Evolutionary conservation across 768 basidiomycete species (phyloP).

Genomic region (Roridomyces roridus): DNA sequence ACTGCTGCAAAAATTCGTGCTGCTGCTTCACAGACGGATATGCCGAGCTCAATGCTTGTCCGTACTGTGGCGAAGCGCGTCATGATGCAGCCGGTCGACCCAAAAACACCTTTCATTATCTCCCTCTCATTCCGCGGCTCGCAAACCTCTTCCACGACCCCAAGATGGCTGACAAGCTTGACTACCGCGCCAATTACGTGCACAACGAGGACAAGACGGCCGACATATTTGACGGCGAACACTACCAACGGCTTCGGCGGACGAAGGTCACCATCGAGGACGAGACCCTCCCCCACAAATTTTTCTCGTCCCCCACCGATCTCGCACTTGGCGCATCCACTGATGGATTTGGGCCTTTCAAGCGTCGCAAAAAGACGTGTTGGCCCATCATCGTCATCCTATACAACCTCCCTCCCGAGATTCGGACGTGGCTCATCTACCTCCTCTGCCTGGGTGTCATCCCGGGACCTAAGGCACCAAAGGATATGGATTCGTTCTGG

Average conservation of each 20-base stretch:
- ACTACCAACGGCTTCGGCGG: not conserved
- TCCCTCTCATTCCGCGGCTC: not conserved
- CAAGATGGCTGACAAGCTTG: not conserved
- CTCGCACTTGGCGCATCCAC: not conserved
- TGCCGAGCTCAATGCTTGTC: too few species aligned
- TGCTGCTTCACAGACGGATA: too few species aligned
- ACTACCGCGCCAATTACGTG: not conserved
- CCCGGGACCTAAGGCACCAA: slow-evolving; percentile 50
- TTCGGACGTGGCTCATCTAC: slow-evolving; percentile 40
- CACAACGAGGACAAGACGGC: too few species aligned
- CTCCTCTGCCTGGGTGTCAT: too few species aligned
- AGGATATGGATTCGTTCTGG: slow-evolving; percentile 49
- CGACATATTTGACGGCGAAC: not conserved
- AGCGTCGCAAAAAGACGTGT: slow-evolving; percentile 33
- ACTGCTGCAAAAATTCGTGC: too few species aligned
- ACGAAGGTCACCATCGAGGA: not conserved
- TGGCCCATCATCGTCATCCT: slow-evolving; percentile 54
- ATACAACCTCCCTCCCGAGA: slow-evolving; percentile 37
- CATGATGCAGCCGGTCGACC: too few species aligned
- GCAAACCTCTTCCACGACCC: not conserved
- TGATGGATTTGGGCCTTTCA: not conserved
- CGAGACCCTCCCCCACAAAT: not conserved
- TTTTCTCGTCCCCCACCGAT: not conserved
- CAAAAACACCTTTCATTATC: not conserved
- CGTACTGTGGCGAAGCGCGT: too few species aligned